These are phyloP conservation scores for Colletotrichum tofieldiae DNA, from an alignment of 2,329 filamentous ascomycete genomes.

Conservation along the genomic window DNA sequence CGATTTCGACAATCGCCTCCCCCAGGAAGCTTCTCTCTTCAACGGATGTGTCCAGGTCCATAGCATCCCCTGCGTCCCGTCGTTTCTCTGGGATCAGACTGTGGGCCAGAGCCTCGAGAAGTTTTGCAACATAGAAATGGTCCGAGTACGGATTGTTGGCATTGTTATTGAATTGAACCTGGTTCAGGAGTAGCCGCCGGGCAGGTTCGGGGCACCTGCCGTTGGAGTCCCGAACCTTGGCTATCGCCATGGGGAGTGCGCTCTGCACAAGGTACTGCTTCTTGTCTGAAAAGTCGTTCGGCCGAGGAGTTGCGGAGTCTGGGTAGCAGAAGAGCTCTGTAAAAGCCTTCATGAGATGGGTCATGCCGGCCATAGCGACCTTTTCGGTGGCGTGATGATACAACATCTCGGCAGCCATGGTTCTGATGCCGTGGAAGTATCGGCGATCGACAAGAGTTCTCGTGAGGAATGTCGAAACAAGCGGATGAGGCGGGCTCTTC, in stretches of 20 bases:
- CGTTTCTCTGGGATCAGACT: constrained; percentile 68
- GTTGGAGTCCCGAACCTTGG: constrained; percentile 80
- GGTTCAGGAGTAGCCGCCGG: constrained; percentile 88
- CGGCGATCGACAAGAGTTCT: constrained; percentile 91
- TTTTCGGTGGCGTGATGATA: constrained; percentile 81
- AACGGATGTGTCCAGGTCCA: constrained; percentile 53
- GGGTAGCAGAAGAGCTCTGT: constrained; percentile 90
- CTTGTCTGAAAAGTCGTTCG: constrained; percentile 93
- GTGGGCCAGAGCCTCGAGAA: constrained; percentile 76
- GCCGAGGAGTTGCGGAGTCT: constrained; percentile 82
- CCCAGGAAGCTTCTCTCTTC: constrained; percentile 66
- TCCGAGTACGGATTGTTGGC: constrained; percentile 91
- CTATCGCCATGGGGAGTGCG: constrained; percentile 85
- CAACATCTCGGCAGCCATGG: constrained; percentile 85
- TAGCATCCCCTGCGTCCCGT: constrained; percentile 55
- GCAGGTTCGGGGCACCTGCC: constrained; percentile 85
- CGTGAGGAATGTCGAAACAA: constrained; percentile 90
- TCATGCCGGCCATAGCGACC: constrained; percentile 83
- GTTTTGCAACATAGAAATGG: constrained; percentile 86
- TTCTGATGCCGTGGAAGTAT: constrained; percentile 94
- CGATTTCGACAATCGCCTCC: constrained; percentile 73
- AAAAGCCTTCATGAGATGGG: constrained; percentile 89
- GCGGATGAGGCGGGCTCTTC: constrained; percentile 77
- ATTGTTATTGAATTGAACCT: constrained; percentile 95
- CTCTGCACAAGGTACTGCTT: constrained; percentile 88